Conservation (phyloP, 2,329 filamentous ascomycete species). For the Chaetomium globosum region DNA sequence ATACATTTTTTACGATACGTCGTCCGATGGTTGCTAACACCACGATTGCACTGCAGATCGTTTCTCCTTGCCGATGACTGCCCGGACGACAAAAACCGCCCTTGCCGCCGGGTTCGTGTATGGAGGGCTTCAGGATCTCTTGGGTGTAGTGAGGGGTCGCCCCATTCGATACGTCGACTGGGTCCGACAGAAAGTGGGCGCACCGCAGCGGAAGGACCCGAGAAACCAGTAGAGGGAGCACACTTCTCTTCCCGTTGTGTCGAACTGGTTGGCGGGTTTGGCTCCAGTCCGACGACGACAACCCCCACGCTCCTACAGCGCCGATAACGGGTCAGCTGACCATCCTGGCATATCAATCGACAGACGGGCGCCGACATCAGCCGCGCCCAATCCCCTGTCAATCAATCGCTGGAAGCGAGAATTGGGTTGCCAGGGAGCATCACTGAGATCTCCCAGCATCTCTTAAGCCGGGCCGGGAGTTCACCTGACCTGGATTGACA, state of each 20-base stretch:
- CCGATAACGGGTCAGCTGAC: conserved; percentile 21
- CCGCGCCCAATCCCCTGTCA: conserved; percentile 21
- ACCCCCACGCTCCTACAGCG: conserved; percentile 7
- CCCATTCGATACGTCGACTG: conserved; percentile 75
- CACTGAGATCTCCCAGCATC: conserved; percentile 7
- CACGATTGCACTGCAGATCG: conserved; percentile 57
- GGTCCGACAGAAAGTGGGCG: conserved; percentile 42
- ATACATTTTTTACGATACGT: not conserved
- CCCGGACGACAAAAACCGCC: conserved; percentile 77
- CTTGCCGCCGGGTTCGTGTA: conserved; percentile 77
- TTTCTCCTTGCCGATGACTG: conserved; percentile 75
- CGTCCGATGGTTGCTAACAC: conserved; percentile 15
- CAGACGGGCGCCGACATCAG: conserved; percentile 31
- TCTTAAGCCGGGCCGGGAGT: conserved; percentile 13
- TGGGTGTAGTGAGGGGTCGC: conserved; percentile 70
- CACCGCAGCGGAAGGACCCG: conserved; percentile 10
- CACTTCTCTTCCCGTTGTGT: not conserved
- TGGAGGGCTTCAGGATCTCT: conserved; percentile 76
- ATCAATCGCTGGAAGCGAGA: conserved; percentile 5
- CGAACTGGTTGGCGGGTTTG: not conserved
- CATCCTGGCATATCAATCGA: not conserved
- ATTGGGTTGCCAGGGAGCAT: conserved; percentile 6
- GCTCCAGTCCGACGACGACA: conserved; percentile 6
- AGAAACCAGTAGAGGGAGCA: conserved; percentile 9
- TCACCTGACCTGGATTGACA: not conserved